phyloP scores from a whole-genome alignment of 371 early-diverging fungal genomes.

The Coemansia sp. region DNA sequence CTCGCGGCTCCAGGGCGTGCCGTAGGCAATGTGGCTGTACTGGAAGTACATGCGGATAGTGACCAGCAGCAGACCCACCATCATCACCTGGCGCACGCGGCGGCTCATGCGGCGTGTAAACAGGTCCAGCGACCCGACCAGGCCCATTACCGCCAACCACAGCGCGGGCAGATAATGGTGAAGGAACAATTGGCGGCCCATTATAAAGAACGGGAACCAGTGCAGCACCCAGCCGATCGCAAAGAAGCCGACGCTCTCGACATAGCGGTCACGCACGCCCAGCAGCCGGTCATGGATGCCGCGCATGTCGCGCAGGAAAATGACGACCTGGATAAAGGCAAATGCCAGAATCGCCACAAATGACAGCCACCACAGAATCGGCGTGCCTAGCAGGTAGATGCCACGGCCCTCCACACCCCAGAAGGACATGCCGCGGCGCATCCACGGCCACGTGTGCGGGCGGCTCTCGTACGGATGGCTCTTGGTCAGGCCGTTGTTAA shows the following conservation, averaged over 20 bases:
- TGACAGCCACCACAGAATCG: slow-evolving; percentile 85
- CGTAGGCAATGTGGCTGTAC: slow-evolving; percentile 83
- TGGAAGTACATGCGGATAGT: slow-evolving; percentile 56
- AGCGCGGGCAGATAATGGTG: slow-evolving; percentile 98
- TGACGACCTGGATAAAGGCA: slow-evolving; percentile 57
- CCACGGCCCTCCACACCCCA: slow-evolving; percentile 72
- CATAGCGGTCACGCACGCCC: slow-evolving; percentile 55
- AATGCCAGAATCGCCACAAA: slow-evolving; percentile 66
- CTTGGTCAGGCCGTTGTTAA: slow-evolving; percentile 78
- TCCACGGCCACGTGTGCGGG: slow-evolving; percentile 81
- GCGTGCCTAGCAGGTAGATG: slow-evolving; percentile 97
- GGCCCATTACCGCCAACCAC: slow-evolving; percentile 75
- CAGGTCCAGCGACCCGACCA: slow-evolving; percentile 72
- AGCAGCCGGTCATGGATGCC: slow-evolving; percentile 68
- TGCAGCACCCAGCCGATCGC: slow-evolving; percentile 87
- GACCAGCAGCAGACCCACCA: slow-evolving; percentile 52
- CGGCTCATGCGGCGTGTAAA: slow-evolving; percentile 62
- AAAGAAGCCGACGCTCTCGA: slow-evolving; percentile 75
- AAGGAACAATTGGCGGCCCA: slow-evolving; percentile 93
- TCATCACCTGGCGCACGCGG: slow-evolving; percentile 56
- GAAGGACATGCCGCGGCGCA: slow-evolving; percentile 85
- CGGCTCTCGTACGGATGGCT: slow-evolving; percentile 87
- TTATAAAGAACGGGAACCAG: slow-evolving; percentile 92
- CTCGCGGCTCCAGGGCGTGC: slow-evolving; percentile 70
- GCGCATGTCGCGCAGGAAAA: slow-evolving; percentile 69